Evolutionary conservation across 1,284 basidiomycete species (phyloP).

Genomic region (Leccinum subatratum): DNA sequence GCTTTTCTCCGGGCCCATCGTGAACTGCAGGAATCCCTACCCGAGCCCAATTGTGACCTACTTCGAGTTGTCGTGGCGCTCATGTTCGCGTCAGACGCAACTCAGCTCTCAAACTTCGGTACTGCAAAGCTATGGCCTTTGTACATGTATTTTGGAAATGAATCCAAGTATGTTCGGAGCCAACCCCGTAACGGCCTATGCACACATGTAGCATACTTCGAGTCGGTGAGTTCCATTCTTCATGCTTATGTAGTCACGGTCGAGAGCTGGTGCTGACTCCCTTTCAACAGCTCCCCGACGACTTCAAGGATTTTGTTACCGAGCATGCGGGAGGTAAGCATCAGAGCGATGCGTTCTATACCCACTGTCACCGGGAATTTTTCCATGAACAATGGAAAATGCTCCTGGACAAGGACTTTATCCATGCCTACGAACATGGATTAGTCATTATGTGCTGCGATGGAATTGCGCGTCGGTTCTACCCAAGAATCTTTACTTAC

Average conservation of each 20-base stretch:
- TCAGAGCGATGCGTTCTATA: not conserved
- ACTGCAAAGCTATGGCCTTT: slow-evolving; percentile 27
- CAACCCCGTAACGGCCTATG: not conserved
- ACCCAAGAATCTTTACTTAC: too few species aligned
- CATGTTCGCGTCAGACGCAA: slow-evolving; percentile 33
- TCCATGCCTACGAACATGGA: too few species aligned
- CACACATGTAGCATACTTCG: not conserved
- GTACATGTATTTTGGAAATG: slow-evolving; percentile 29
- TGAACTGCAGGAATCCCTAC: not conserved
- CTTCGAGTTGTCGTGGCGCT: slow-evolving; percentile 5
- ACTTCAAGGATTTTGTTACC: not conserved
- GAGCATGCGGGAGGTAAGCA: not conserved
- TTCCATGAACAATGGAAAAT: too few species aligned
- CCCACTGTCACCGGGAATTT: too few species aligned
- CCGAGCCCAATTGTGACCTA: not conserved
- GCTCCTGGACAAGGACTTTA: too few species aligned
- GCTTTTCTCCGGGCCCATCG: not conserved
- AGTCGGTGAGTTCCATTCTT: not conserved
- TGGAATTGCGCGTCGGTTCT: too few species aligned
- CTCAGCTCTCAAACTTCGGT: slow-evolving; percentile 27
- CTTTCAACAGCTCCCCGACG: not conserved
- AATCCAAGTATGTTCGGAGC: slow-evolving; percentile 6
- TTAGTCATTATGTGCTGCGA: too few species aligned
- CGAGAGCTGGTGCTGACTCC: too few species aligned
- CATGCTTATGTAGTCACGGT: not conserved